Base-by-base conservation (phyloP, 176 grass and related monocot genomes). In the Guadua angustifolia region DNA sequence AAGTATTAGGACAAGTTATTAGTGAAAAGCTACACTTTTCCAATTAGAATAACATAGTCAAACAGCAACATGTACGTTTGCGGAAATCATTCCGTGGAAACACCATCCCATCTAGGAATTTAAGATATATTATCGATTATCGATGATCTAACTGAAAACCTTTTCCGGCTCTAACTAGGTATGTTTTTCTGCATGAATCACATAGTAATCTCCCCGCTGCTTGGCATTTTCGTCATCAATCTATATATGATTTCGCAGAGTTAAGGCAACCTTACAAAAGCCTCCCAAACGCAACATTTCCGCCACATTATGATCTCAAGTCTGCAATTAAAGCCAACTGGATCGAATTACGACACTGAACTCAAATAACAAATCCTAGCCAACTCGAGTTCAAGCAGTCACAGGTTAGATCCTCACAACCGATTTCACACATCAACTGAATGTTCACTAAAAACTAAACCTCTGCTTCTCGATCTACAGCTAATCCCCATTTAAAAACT, bases 391-490 rank as follows among this genome's bases (percentile, higher is more conserved):
- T 18, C 40, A 66, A 47, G 47, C n/a, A 39, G 24, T 47, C n/a
- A 33, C 13, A 17, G 53, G 6, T 73, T 73, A 71, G 57, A 86
- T 82, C 29, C 38, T 29, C 22, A 16, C 7, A 8, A 64, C 18
- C 25, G 55, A 71, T 44, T 74, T 56, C 10, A 60, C 77, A 19
- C 26, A 36, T 66, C 25, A 15, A 18, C 1, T 51, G 10, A 47
- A 43, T 82, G 17, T 6, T n/a, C 6, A 5, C 17, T 9, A 39
- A 15, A 80, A 55, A 17, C 12, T 36, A 4, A 53, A 75, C 29
- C 35, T 42, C n/a, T 39, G 43, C 22, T 12, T 29, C 19, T 64
- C n/a, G 43, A 85, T 86, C 55, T 77, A 40, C 24, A 62, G 11
- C 22, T 49, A 73, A 67, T 79, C 16, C 70, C 61, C 14, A 12